Evolutionary conservation across 2,329 filamentous ascomycete species (phyloP), one percentile per base, ranked within the genome.

Genomic region (Alternaria gaisen): DNA sequence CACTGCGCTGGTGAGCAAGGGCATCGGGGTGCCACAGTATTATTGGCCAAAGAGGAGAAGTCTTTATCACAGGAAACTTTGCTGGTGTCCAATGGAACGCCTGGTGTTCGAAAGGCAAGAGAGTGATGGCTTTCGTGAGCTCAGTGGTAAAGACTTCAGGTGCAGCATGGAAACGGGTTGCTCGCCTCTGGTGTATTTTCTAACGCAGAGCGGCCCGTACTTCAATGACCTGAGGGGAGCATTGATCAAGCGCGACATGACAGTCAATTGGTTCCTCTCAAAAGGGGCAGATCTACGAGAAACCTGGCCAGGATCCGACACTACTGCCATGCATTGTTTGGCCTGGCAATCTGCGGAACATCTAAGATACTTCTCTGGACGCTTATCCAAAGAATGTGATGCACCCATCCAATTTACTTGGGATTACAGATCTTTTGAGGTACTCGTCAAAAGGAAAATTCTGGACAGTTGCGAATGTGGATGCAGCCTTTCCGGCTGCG

Each of bases 1-100:
- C 5, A 46, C 0, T 30, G n/a, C 43, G 11, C 4, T 46, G 11
- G 9, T 28, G 1, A 44, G 0, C 9, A 6, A 11, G 1, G 24
- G 24, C 0, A 2, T 30, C n/a, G 3, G 12, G 5, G 24, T 30
- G 2, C 42, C 42, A 3, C 8, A 12, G 28, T 4, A n/a, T 3
- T 30, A 12, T 12, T 46, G 43, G 43, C 43, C 43, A 1, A 1
- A 14, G 18, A 1, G 28, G 8, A 12, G 20, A 16, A 3, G 16
- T 18, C 2, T 46, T 18, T 46, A 7, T 12, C 16, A 46, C 9
- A 7, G 1, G n/a, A 5, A 0, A 10, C 0, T 1, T 9, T 28
- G 26, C 3, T 28, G 26, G 7, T 28, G 26, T 9, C 8, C 26
- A 0, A 10, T 10, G 8, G 26, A 1, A 10, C 7, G 9, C 7